These are phyloP conservation scores for Patellifolia procumbens DNA, from an alignment of 179 eudicot species.

Conservation along the genomic window DNA sequence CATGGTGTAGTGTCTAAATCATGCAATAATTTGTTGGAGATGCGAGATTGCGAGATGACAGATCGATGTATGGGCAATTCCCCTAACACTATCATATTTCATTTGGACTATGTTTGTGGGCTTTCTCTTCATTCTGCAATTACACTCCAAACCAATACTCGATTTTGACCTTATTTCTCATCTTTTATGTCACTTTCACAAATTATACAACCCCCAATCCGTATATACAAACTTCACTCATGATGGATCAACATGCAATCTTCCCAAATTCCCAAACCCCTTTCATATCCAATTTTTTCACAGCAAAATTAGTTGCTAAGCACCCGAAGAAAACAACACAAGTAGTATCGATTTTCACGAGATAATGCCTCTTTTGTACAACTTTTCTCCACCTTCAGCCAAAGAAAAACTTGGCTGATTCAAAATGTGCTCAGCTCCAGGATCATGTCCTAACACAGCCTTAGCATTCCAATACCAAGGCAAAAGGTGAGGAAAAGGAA, in stretches of 20 bases:
- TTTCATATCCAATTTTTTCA: background rate
- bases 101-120: no score
- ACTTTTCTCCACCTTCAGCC: slow-evolving; percentile 83
- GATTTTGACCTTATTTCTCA: background rate
- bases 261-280: background rate
- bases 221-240: background rate
- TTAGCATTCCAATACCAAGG: slow-evolving; percentile 90
- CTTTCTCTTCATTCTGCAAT: no score
- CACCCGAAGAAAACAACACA: no score
- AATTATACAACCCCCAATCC: background rate
- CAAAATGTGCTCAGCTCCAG: slow-evolving; percentile 37
- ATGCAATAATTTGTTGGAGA: no score
- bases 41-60: no score
- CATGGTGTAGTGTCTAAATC: no score
- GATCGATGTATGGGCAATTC: no score
- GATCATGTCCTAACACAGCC: slow-evolving; percentile 48
- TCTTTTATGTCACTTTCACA: background rate
- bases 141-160: background rate
- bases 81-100: no score
- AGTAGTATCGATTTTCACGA: background rate
- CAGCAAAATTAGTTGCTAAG: no score
- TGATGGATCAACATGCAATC: background rate
- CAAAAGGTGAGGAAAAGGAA: slow-evolving; percentile 46
- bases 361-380: slow-evolving; percentile 61
- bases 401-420: slow-evolving; percentile 46